A percentile compares a stretch with the other conserved stretches of the same genome.
These are phyloP conservation scores for Annona cherimola DNA, from an alignment of 164 flowering plant genomes.

Conservation along the genomic window DNA sequence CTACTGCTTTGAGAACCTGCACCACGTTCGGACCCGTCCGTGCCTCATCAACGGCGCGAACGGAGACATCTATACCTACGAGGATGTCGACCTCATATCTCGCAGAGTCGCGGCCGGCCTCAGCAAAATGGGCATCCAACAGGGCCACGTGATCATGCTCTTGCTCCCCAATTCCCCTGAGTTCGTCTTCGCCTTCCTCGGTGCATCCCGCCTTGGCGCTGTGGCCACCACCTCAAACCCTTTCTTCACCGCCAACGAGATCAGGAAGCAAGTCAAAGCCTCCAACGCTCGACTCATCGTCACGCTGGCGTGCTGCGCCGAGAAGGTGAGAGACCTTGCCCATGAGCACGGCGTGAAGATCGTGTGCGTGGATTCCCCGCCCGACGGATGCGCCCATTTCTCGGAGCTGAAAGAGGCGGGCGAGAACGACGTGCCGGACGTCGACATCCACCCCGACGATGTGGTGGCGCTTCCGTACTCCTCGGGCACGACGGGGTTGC, in stretches of 20 bases:
- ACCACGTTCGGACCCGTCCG: conserved; percentile 38
- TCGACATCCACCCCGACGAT: conserved; percentile 56
- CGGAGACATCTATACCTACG: conserved; percentile 43
- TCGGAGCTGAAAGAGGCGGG: conserved; percentile 46
- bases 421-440: conserved; percentile 44
- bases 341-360: conserved; percentile 32
- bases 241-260: conserved; percentile 62
- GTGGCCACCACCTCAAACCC: conserved; percentile 77
- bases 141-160: conserved; percentile 73
- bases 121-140: conserved; percentile 42
- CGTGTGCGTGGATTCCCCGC: conserved; percentile 42
- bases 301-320: conserved; percentile 46
- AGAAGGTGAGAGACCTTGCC: conserved; percentile 41
- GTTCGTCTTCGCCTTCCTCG: conserved; percentile 75
- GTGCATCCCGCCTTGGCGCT: conserved; percentile 71
- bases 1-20: conserved; percentile 72
- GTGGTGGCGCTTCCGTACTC: conserved; percentile 89
- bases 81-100: conserved; percentile 56
- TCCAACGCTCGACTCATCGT: conserved; percentile 45
- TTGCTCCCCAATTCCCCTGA: conserved; percentile 76
- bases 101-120: conserved; percentile 67
- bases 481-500: conserved; percentile 94
- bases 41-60: conserved; percentile 71
- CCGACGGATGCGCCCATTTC: conserved; percentile 43
- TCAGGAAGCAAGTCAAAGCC: conserved; percentile 61